phyloP scores from a whole-genome alignment of 192 early-diverging fungal genomes.

The Thamnidium elegans region DNA sequence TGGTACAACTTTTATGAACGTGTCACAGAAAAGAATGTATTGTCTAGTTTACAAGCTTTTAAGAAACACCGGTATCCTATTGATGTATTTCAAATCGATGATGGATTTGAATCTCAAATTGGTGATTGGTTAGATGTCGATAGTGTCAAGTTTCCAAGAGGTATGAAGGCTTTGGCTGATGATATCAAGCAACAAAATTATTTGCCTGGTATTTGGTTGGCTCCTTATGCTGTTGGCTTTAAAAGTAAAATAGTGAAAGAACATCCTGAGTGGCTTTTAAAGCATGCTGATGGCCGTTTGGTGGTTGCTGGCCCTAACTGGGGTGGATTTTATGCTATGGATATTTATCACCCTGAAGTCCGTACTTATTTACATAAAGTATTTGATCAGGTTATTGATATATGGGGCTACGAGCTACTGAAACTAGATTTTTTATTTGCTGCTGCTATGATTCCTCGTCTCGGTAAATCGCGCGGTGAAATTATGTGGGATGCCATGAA shows the following conservation, averaged over 20 bases:
- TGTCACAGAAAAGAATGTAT: slow-evolving; percentile 39
- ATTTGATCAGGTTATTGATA: slow-evolving; percentile 36
- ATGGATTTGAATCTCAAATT: slow-evolving; percentile 43
- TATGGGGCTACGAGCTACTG: slow-evolving; percentile 45
- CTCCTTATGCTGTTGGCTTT: slow-evolving; percentile 42
- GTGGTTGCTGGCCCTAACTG: slow-evolving; percentile 35
- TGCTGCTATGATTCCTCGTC: slow-evolving; percentile 40
- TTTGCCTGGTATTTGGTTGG: slow-evolving; percentile 46
- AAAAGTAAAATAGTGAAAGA: slow-evolving; percentile 38
- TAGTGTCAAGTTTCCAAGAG: slow-evolving; percentile 38
- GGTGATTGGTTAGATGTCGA: slow-evolving; percentile 48
- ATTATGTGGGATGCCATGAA: slow-evolving; percentile 51
- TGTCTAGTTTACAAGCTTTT: slow-evolving; percentile 31
- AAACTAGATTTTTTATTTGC: slow-evolving; percentile 53
- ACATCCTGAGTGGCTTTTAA: slow-evolving; percentile 44
- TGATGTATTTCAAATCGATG: slow-evolving; percentile 50
- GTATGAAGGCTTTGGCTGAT: slow-evolving; percentile 39
- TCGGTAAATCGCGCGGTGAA: slow-evolving; percentile 46
- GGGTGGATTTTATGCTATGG: slow-evolving; percentile 42
- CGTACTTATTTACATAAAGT: slow-evolving; percentile 39
- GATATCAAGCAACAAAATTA: slow-evolving; percentile 34
- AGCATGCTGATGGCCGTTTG: slow-evolving; percentile 15
- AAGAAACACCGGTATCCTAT: slow-evolving; percentile 37
- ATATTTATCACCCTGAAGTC: slow-evolving; percentile 45
- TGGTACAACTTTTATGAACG: slow-evolving; percentile 48